Percentiles rank a stretch among this genome's conserved stretches.
phyloP scores from a whole-genome alignment of 2,329 filamentous ascomycete species.

The Phialophora tarda region DNA sequence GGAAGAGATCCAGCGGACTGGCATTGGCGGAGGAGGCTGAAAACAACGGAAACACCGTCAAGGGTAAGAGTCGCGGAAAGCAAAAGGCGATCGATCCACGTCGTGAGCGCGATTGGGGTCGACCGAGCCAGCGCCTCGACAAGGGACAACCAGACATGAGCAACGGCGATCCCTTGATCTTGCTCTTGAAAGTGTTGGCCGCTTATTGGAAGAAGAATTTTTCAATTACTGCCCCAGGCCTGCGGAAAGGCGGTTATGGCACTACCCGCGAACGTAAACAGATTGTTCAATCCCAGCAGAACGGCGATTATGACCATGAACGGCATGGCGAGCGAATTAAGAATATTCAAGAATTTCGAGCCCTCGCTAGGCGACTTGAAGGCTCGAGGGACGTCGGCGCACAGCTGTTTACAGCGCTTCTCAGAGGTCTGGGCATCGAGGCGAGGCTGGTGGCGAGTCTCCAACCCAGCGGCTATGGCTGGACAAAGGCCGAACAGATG shows the following conservation, averaged over 20 bases:
- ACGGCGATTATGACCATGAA: slow-evolving; percentile 65
- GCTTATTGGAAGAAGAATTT: slow-evolving; percentile 91
- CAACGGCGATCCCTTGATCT: slow-evolving; percentile 78
- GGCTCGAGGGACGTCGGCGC: slow-evolving; percentile 88
- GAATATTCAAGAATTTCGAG: slow-evolving; percentile 70
- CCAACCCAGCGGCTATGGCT: slow-evolving; percentile 87
- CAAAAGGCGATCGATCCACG: slow-evolving; percentile 50
- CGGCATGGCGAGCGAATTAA: slow-evolving; percentile 77
- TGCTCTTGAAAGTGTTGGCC: slow-evolving; percentile 75
- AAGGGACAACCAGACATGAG: slow-evolving; percentile 76
- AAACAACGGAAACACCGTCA: slow-evolving; percentile 40
- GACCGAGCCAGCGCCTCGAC: slow-evolving; percentile 71
- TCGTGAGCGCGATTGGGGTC: slow-evolving; percentile 70
- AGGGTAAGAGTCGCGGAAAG: slow-evolving; percentile 48
- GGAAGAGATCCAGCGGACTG: slow-evolving; percentile 71
- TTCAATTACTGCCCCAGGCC: slow-evolving; percentile 72
- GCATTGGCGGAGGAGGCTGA: slow-evolving; percentile 48
- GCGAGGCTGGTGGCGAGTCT: slow-evolving; percentile 82
- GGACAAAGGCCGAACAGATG: slow-evolving; percentile 79
- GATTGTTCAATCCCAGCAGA: slow-evolving; percentile 72
- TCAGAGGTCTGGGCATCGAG: slow-evolving; percentile 81
- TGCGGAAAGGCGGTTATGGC: slow-evolving; percentile 91
- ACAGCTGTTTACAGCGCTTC: slow-evolving; percentile 84
- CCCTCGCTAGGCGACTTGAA: slow-evolving; percentile 69
- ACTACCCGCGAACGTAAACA: slow-evolving; percentile 74